Evolutionary conservation across 2,329 filamentous ascomycete genomes (phyloP).

Genomic region (Uncinocarpus reesii): DNA sequence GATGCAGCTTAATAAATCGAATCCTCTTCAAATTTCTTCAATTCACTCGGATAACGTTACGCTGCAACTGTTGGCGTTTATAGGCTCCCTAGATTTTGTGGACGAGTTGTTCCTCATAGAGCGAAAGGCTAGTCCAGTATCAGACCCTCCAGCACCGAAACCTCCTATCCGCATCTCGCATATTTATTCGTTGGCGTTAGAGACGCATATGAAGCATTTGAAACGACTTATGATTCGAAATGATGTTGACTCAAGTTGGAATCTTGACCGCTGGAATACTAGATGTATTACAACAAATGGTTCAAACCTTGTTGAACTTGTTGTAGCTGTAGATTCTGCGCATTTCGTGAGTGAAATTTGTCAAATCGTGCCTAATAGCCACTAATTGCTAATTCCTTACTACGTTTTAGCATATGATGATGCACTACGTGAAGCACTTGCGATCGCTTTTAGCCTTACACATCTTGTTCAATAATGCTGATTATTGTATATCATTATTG

Average conservation of each 20-base stretch:
- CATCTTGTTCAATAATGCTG: slow-evolving; percentile 17
- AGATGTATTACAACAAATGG: slow-evolving; percentile 16
- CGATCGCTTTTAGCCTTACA: slow-evolving; percentile 20
- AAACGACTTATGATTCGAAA: slow-evolving; percentile 53
- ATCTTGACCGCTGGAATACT: slow-evolving; percentile 25
- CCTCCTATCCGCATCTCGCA: slow-evolving; percentile 46
- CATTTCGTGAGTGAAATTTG: slow-evolving; percentile 18
- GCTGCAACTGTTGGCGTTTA: slow-evolving; percentile 33
- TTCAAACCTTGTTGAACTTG: slow-evolving; percentile 19
- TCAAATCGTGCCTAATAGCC: not conserved
- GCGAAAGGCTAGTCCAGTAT: slow-evolving; percentile 42
- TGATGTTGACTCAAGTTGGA: slow-evolving; percentile 45
- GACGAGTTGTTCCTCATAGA: slow-evolving; percentile 53
- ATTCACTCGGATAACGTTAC: slow-evolving; percentile 57
- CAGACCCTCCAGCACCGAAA: slow-evolving; percentile 45
- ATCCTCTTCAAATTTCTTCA: slow-evolving; percentile 45
- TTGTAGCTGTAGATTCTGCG: slow-evolving; percentile 17
- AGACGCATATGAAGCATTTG: slow-evolving; percentile 48
- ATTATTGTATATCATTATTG: slow-evolving; percentile 16
- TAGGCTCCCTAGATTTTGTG: slow-evolving; percentile 45
- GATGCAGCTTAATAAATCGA: slow-evolving; percentile 44
- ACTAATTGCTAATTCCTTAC: not conserved
- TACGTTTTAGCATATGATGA: slow-evolving; percentile 18
- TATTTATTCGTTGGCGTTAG: slow-evolving; percentile 48
- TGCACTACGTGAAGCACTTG: slow-evolving; percentile 19